phyloP scores from a whole-genome alignment of 768 basidiomycete species.

The Steccherinum ochraceum region DNA sequence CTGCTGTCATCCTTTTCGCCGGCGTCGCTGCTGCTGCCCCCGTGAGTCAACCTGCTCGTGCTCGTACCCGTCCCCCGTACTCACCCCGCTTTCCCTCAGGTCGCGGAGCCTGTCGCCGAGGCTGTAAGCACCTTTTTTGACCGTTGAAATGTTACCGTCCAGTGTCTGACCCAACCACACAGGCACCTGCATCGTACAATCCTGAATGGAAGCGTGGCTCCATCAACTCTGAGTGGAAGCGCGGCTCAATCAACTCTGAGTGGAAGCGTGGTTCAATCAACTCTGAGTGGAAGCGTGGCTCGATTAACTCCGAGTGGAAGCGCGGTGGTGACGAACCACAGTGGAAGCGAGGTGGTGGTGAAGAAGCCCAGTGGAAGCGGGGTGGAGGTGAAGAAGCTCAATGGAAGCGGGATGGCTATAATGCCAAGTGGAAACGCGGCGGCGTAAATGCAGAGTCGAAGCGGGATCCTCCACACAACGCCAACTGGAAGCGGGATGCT shows the following conservation, averaged over 20 bases:
- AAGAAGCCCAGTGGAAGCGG: constrained; percentile 1
- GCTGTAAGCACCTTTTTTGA: neutral
- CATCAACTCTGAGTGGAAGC: neutral
- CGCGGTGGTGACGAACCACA: neutral
- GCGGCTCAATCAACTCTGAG: neutral
- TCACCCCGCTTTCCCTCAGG: neutral
- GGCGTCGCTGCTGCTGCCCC: constrained; percentile 18
- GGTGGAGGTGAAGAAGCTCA: neutral
- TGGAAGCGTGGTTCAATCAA: constrained; percentile 4
- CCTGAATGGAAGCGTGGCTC: neutral
- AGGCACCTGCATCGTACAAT: no score
- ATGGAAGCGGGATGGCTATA: neutral
- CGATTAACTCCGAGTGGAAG: neutral
- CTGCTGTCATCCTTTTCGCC: constrained; percentile 16
- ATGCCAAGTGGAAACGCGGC: neutral
- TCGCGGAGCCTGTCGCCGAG: neutral
- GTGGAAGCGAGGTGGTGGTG: neutral
- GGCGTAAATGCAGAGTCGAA: no score
- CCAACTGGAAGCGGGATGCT: neutral
- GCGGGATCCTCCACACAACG: neutral
- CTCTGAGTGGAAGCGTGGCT: neutral
- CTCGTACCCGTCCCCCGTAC: neutral
- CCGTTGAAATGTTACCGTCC: neutral
- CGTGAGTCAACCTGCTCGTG: constrained; percentile 5
- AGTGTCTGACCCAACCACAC: no score